Evolutionary conservation across 176 grass and related monocot genomes (phyloP).

Genomic region (Aechmea fasciata): DNA sequence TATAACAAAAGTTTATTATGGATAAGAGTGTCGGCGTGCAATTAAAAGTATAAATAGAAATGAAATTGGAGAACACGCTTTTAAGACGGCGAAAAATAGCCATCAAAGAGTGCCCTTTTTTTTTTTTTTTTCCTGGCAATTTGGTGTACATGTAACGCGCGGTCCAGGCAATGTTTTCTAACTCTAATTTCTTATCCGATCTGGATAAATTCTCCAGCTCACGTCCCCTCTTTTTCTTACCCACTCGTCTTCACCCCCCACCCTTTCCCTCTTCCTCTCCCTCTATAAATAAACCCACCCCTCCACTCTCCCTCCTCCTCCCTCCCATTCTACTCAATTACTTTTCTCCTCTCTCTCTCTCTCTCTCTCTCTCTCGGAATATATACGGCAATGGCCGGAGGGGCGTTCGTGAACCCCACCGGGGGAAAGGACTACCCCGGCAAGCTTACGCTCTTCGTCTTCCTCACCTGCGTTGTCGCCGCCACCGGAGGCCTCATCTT

Average conservation of each 20-base stretch:
- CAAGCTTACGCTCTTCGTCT: constrained; percentile 26
- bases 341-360: neutral
- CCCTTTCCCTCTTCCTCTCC: neutral
- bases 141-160: too few relatives aligned
- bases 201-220: too few relatives aligned
- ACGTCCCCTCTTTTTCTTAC: neutral
- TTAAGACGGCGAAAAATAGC: too few relatives aligned
- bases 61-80: too few relatives aligned
- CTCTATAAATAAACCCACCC: neutral
- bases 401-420: constrained; percentile 16
- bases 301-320: neutral
- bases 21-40: too few relatives aligned
- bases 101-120: too few relatives aligned
- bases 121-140: too few relatives aligned
- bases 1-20: too few relatives aligned
- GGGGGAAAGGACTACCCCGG: constrained; percentile 27
- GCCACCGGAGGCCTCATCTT: constrained; percentile 34
- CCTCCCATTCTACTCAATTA: neutral
- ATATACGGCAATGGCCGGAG: constrained; percentile 17
- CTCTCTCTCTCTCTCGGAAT: neutral
- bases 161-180: too few relatives aligned
- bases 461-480: constrained; percentile 20
- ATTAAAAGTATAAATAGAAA: too few relatives aligned
- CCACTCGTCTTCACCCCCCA: neutral
- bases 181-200: too few relatives aligned